A percentile compares a stretch with the other conserved stretches of the same genome.
Conservation (phyloP, 345 rosid genomes). For the Salix koriyanagi region DNA sequence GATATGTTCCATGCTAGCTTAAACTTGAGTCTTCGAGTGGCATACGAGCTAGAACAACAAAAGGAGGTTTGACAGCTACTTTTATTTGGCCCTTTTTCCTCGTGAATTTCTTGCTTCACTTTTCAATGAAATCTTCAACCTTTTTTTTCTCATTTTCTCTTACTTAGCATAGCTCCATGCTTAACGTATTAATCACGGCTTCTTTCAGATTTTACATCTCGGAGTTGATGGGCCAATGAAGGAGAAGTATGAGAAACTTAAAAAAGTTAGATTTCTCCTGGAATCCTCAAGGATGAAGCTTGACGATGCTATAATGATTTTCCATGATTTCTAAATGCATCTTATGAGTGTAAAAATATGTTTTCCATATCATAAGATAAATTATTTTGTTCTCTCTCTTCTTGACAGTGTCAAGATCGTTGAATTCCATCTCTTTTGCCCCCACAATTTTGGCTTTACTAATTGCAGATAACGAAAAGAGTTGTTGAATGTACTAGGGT, state of each 20-base stretch:
- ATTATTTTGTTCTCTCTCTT: too few species aligned
- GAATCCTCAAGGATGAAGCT: slow-evolving; percentile 56
- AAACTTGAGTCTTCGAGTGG: slow-evolving; percentile 61
- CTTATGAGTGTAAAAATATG: too few species aligned
- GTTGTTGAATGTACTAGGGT: too few species aligned
- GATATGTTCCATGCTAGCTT: slow-evolving; percentile 82
- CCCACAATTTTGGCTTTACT: too few species aligned
- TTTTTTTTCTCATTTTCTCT: neutral
- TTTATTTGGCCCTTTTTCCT: neutral
- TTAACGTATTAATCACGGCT: neutral
- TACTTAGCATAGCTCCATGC: neutral
- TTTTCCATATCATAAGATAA: too few species aligned
- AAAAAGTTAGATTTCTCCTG: slow-evolving; percentile 37
- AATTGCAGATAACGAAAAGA: too few species aligned
- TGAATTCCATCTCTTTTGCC: too few species aligned
- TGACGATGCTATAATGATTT: slow-evolving; percentile 73
- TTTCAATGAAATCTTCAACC: neutral
- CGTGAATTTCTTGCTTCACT: neutral
- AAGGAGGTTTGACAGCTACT: slow-evolving; percentile 50
- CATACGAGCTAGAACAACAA: slow-evolving; percentile 53
- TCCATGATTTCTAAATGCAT: slow-evolving; percentile 54
- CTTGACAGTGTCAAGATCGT: too few species aligned
- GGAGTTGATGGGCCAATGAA: slow-evolving; percentile 33
- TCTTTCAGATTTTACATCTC: slow-evolving; percentile 46
- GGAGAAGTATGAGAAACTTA: slow-evolving; percentile 34